Percentiles rank a stretch among this genome's conserved stretches.
Conservation (phyloP, 2,329 filamentous ascomycete species). For the Amauroascus verrucosus region DNA sequence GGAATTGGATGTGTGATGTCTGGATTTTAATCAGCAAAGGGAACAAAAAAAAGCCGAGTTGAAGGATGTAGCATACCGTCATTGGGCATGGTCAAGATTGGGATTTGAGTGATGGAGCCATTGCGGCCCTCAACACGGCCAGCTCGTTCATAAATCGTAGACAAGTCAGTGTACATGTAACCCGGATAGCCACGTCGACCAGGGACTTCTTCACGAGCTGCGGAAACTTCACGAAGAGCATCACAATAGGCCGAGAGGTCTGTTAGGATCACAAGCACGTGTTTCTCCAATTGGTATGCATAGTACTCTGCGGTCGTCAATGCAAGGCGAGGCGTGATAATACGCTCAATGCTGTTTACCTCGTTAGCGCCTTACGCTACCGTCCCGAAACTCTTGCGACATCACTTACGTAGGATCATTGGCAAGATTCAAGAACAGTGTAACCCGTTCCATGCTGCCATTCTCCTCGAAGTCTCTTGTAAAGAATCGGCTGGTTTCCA, state of each 20-base stretch:
- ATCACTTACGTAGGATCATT: slow-evolving; percentile 85
- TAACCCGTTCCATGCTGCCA: slow-evolving; percentile 92
- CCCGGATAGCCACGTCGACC: slow-evolving; percentile 98
- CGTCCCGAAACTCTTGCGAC: background rate
- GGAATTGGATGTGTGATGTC: slow-evolving; percentile 98
- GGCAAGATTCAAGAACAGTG: slow-evolving; percentile 96
- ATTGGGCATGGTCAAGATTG: slow-evolving; percentile 98
- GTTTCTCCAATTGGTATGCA: slow-evolving; percentile 99
- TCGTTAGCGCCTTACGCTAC: background rate
- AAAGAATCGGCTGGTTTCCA: slow-evolving; percentile 98
- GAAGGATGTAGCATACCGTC: slow-evolving; percentile 49
- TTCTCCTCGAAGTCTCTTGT: slow-evolving; percentile 98
- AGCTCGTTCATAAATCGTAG: slow-evolving; percentile 97
- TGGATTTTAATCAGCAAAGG: slow-evolving; percentile 21
- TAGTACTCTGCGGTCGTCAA: slow-evolving; percentile 99
- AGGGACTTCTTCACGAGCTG: slow-evolving; percentile 94
- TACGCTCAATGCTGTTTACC: slow-evolving; percentile 76
- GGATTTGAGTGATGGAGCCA: slow-evolving; percentile 97
- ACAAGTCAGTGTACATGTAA: slow-evolving; percentile 99
- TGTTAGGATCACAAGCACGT: slow-evolving; percentile 96
- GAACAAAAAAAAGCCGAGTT: background rate
- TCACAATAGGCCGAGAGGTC: slow-evolving; percentile 98
- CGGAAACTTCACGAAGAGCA: slow-evolving; percentile 95
- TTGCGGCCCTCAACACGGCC: slow-evolving; percentile 95
- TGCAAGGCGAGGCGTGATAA: slow-evolving; percentile 96